Base-by-base conservation (phyloP, 164 flowering plant species). In the Nymphaea colorata region DNA sequence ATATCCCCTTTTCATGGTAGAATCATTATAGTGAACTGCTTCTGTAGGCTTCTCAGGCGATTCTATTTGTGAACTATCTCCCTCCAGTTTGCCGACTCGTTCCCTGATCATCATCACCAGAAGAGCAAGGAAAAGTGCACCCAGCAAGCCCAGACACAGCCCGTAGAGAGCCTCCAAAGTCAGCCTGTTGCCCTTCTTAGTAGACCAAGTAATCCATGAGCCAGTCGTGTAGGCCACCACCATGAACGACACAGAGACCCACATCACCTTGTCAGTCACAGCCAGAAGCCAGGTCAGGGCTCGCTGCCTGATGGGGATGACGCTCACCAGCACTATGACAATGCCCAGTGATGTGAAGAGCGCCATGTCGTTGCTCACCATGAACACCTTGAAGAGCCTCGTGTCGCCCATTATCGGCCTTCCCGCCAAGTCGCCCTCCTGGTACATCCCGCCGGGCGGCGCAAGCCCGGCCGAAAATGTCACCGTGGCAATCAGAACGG, bases 401-500 rank as follows among this genome's bases (percentile, higher is more conserved):
- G 61, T 42, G 43, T 53, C 76, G 0, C 87, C 91, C 74, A 78
- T 43, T 8, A 70, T 60, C 15, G 81, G 66, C 63, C 70, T 76
- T 5, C 87, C 90, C 1, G 12, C 41, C 16, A 64, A 64, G 5
- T 1, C 7, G 43, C 70, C 77, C 0, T 65, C 66, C 65, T 85
- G 85, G 66, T 78, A 61, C 59, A 79, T 74, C 0, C 90, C 90
- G 1, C 90, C 87, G 3, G 90, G 90, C 12, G 90, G 90, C 73
- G 76, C 83, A 17, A 84, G 69, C 2, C 87, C 87, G 4, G 83
- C 87, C 4, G 86, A 67, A 41, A 78, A 83, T 12, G 87, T 77
- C 2, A 83, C 87, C 2, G 87, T 82, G 6, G 90, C 87, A 60
- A 86, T 83, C 61, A 86, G 64, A n/a, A 86, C 82, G 10, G 87